phyloP scores from a whole-genome alignment of 2,329 filamentous ascomycete genomes.

The Trichocomaceae sp. region DNA sequence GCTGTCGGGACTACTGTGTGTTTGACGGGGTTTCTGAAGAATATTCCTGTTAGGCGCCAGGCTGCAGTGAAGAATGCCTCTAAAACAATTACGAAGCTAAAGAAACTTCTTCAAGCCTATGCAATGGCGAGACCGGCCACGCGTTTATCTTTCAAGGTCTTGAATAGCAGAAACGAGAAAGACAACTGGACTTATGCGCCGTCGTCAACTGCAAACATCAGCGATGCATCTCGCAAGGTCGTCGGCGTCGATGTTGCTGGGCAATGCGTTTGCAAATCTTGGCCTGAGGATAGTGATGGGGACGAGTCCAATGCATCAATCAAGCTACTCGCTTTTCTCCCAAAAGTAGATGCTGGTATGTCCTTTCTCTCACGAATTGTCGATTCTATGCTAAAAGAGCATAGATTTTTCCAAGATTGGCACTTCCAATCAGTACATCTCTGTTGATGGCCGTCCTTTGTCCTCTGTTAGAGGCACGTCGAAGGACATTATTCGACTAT shows the following conservation, averaged over 20 bases:
- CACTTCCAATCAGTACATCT: slow-evolving; percentile 45
- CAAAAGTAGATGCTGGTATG: slow-evolving; percentile 37
- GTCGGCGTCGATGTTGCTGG: slow-evolving; percentile 48
- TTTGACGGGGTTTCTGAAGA: slow-evolving; percentile 50
- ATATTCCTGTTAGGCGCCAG: slow-evolving; percentile 55
- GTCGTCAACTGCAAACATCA: slow-evolving; percentile 39
- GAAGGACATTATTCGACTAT: slow-evolving; percentile 47
- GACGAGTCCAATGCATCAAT: slow-evolving; percentile 25
- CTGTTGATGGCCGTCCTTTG: slow-evolving; percentile 53
- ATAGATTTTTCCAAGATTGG: slow-evolving; percentile 33
- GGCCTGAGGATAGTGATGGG: slow-evolving; percentile 20
- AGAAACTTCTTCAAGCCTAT: slow-evolving; percentile 51
- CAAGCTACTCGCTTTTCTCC: slow-evolving; percentile 45
- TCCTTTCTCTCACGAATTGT: neutral
- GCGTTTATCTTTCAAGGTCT: slow-evolving; percentile 49
- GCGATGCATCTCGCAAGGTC: slow-evolving; percentile 52
- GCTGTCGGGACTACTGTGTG: slow-evolving; percentile 56
- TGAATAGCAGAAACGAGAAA: slow-evolving; percentile 56
- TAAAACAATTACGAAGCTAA: slow-evolving; percentile 47
- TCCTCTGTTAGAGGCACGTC: slow-evolving; percentile 44
- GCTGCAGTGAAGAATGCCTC: slow-evolving; percentile 45
- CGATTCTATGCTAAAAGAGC: slow-evolving; percentile 17
- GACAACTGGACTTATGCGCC: slow-evolving; percentile 57
- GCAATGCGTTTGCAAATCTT: slow-evolving; percentile 38
- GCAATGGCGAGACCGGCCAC: slow-evolving; percentile 52